A percentile compares a stretch with the other conserved stretches of the same genome.
phyloP scores from a whole-genome alignment of 306 rosid genomes.

The Dryas octopetala region DNA sequence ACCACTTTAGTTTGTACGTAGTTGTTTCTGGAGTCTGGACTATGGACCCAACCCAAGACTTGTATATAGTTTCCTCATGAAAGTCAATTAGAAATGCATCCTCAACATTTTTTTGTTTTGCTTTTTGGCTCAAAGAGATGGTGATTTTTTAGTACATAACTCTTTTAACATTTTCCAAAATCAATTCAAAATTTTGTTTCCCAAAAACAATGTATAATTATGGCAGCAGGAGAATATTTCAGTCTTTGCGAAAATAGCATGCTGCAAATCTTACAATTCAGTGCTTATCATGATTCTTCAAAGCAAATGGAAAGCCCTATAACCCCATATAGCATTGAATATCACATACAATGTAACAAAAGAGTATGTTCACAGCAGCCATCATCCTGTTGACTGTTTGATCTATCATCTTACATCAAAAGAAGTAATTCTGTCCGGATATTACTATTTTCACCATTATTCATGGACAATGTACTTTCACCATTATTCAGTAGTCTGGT shows the following conservation, averaged over 20 bases:
- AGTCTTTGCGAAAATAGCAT: too few relatives aligned
- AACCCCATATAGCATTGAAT: not conserved
- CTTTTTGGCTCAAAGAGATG: not conserved
- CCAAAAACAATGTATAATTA: too few relatives aligned
- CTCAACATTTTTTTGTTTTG: too few relatives aligned
- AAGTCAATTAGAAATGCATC: not conserved
- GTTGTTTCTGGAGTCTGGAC: not conserved
- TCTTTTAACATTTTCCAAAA: not conserved
- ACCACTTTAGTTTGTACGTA: not conserved
- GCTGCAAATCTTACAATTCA: not conserved
- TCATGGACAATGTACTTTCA: not conserved
- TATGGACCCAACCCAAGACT: not conserved
- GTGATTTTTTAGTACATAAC: not conserved
- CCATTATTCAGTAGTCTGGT: not conserved
- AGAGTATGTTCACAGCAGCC: not conserved
- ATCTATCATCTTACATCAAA: constrained; percentile 8
- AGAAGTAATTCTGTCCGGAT: not conserved
- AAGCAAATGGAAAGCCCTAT: not conserved
- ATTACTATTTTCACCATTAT: not conserved
- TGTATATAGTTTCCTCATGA: not conserved
- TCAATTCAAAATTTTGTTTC: too few relatives aligned
- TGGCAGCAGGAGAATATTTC: too few relatives aligned
- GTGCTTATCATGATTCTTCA: not conserved
- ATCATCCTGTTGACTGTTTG: not conserved
- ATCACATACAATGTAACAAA: not conserved